Evolutionary conservation across 2,329 filamentous ascomycete species (phyloP).

Genomic region (Sarocladiaceae sp.): DNA sequence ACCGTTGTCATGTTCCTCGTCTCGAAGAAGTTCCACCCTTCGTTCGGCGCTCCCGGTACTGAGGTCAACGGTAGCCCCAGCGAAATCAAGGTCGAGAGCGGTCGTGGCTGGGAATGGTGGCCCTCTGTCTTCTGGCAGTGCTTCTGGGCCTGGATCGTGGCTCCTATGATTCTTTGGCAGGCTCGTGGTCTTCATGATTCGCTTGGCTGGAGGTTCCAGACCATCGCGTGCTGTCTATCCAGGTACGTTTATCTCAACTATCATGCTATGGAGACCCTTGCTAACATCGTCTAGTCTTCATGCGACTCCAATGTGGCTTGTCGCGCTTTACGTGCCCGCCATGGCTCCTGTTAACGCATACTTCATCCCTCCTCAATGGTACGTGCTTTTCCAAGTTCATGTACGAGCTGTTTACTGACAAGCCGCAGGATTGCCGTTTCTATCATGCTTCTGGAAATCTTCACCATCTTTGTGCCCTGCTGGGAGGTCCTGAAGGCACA

Average conservation of each 20-base stretch:
- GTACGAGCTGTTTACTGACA: conserved; percentile 1
- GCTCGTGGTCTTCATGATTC: conserved; percentile 57
- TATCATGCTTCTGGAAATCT: conserved; percentile 53
- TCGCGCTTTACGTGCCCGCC: conserved; percentile 47
- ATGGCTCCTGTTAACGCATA: conserved; percentile 47
- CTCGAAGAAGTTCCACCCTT: conserved; percentile 58
- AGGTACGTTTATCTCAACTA: conserved; percentile 24
- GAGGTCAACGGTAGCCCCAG: conserved; percentile 51
- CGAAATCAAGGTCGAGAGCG: conserved; percentile 35
- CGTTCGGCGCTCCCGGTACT: conserved; percentile 54
- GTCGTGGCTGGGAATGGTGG: conserved; percentile 63
- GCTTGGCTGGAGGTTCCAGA: conserved; percentile 58
- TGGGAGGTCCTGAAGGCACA: conserved; percentile 45
- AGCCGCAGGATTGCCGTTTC: conserved; percentile 36
- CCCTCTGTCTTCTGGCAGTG: conserved; percentile 58
- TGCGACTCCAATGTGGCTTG: conserved; percentile 61
- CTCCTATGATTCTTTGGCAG: conserved; percentile 52
- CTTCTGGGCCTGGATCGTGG: conserved; percentile 51
- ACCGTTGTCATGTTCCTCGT: conserved; percentile 55
- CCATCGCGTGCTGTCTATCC: conserved; percentile 41
- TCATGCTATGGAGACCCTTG: background rate
- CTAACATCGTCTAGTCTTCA: conserved; percentile 40
- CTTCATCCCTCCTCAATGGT: conserved; percentile 58
- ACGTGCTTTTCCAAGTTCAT: conserved; percentile 19
- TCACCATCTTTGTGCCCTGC: conserved; percentile 56